Base-by-base conservation (phyloP, 176 grass and related monocot genomes). In the Otatea glauca region DNA sequence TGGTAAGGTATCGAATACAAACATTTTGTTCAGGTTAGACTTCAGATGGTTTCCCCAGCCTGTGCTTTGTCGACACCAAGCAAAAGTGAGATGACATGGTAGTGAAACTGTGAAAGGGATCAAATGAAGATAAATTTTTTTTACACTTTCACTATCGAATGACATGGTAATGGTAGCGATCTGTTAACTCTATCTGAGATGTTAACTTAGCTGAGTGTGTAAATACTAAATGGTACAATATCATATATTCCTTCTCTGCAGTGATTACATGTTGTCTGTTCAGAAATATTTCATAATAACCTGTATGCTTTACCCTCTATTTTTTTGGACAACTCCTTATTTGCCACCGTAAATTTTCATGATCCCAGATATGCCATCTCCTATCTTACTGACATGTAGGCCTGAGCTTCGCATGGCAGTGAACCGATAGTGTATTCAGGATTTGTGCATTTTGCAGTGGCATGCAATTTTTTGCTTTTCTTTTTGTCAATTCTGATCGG, bases 71-170 rank as follows among this genome's bases (percentile, higher is more conserved):
- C 18, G 63, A 25, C 45, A 43, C 35, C 38, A 76, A 58, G 35
- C n/a, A 14, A 34, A 24, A 68, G 37, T 68, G 49, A 68, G 16
- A 37, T 37, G 35, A 37, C 35, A 37, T 37, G 35, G 35, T 37
- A 29, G 29, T 29, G 29, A 29, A 29, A 29, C 29, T 37, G 35
- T 37, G 35, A 6, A 44, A 73, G 59, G 44, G 24, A 20, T 23
- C 58, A 54, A 43, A 73, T 72, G 43, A 45, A 51, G 41, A 63
- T 41, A 41, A 79, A 20, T 14, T 24, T 53, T 2, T 72, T 86
- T 1, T 41, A 29, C 64, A 48, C 24, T 25, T 34, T 70, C 34
- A 6, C 9, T 66, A 51, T 53, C 76, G 27, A 64, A 38, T 61
- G 29, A 23, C 23, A 84, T 65, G 72, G 5, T 32, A 42, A 62